phyloP scores from a whole-genome alignment of 2,329 filamentous ascomycete species.

The Paracamarosporium sp. region DNA sequence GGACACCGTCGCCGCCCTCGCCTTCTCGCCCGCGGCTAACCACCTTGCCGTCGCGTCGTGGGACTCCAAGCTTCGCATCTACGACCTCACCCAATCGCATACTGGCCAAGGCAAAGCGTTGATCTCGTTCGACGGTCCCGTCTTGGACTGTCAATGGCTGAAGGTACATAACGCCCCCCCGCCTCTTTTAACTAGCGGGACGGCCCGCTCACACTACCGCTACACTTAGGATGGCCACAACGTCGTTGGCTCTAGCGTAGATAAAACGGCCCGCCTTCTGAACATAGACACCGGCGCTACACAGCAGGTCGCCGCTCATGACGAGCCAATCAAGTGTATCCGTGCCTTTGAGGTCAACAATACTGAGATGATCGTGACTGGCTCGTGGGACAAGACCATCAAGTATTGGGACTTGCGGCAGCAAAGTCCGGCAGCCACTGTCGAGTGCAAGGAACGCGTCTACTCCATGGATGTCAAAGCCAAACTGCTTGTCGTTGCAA shows the following conservation, averaged over 20 bases:
- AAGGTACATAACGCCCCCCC: constrained; percentile 10
- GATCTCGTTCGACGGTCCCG: constrained; percentile 11
- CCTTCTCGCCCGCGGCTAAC: constrained; percentile 10
- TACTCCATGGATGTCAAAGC: constrained; percentile 11
- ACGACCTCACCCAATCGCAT: constrained; percentile 10
- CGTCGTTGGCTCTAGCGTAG: constrained; percentile 10
- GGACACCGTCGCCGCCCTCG: constrained; percentile 6
- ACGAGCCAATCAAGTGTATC: constrained; percentile 11
- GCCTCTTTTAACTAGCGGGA: constrained; percentile 7
- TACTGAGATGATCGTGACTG: constrained; percentile 11
- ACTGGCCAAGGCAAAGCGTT: constrained; percentile 8
- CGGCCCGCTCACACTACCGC: constrained; percentile 11
- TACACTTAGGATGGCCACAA: constrained; percentile 12
- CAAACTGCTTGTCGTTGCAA: constrained; percentile 12
- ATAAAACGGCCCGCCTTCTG: constrained; percentile 12
- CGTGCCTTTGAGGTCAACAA: constrained; percentile 12
- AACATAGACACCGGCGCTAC: constrained; percentile 10
- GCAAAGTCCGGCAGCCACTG: constrained; percentile 8
- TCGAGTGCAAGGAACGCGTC: constrained; percentile 9
- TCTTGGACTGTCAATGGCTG: constrained; percentile 11
- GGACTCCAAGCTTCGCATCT: constrained; percentile 11
- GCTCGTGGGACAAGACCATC: constrained; percentile 13
- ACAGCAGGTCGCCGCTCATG: constrained; percentile 9
- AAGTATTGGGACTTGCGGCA: constrained; percentile 10
- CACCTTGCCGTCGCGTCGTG: constrained; percentile 10